phyloP scores from a whole-genome alignment of 257 asterid species.

The Coffea eugenioides region DNA sequence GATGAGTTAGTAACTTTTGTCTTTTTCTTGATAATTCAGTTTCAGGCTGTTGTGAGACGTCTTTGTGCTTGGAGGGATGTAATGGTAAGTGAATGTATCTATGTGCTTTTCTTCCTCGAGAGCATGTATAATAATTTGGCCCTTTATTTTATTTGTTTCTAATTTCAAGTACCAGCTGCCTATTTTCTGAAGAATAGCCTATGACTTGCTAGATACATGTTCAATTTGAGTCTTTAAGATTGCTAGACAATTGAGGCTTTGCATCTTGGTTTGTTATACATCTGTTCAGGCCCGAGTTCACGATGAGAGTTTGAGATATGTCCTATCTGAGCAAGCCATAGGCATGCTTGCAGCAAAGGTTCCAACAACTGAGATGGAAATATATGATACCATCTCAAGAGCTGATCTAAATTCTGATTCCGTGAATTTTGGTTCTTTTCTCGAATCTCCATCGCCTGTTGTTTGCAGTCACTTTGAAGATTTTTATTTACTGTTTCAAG shows the following conservation, averaged over 20 bases:
- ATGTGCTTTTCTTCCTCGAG: neutral
- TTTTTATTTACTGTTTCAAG: conserved; percentile 52
- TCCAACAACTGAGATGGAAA: conserved; percentile 57
- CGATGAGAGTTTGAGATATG: conserved; percentile 89
- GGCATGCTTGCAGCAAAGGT: conserved; percentile 56
- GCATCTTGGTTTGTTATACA: conserved; percentile 20
- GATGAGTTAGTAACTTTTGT: neutral
- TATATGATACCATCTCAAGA: conserved; percentile 47
- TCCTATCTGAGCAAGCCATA: conserved; percentile 83
- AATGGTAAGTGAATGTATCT: conserved; percentile 57
- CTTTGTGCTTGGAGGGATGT: conserved; percentile 95
- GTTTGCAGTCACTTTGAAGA: conserved; percentile 70
- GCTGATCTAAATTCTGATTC: conserved; percentile 62
- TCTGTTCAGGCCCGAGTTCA: conserved; percentile 89
- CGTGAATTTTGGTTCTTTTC: conserved; percentile 18
- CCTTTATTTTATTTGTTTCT: neutral
- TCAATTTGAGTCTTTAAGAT: neutral
- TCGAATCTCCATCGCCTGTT: conserved; percentile 69
- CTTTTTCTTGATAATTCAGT: conserved; percentile 38
- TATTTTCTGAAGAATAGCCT: neutral
- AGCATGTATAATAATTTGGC: neutral
- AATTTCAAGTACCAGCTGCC: neutral
- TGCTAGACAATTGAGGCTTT: neutral
- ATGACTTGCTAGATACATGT: neutral
- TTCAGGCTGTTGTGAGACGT: conserved; percentile 74